phyloP scores from a whole-genome alignment of 805 yeast species.

The Kodamaea restingae region DNA sequence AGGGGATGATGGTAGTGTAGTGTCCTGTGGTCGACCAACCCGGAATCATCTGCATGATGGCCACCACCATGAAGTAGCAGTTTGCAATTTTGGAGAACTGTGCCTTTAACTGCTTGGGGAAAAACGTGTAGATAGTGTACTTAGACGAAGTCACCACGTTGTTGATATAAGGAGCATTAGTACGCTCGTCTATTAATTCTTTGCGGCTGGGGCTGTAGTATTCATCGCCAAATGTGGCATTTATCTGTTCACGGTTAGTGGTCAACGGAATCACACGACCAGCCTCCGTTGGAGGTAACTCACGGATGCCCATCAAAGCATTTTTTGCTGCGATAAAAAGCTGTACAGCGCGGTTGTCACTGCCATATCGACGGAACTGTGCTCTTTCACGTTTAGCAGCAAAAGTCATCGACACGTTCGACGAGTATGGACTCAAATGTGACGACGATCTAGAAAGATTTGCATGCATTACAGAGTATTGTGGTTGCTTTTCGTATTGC shows the following conservation, averaged over 20 bases:
- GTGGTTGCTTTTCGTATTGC: slow-evolving; percentile 5
- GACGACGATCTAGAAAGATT: slow-evolving; percentile 22
- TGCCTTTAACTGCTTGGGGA: slow-evolving; percentile 84
- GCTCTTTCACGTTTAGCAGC: slow-evolving; percentile 15
- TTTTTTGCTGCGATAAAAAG: slow-evolving; percentile 23
- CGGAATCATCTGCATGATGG: slow-evolving; percentile 93
- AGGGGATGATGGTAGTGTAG: slow-evolving; percentile 88
- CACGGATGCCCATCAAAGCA: slow-evolving; percentile 42
- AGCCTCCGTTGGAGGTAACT: slow-evolving; percentile 50
- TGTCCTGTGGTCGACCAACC: slow-evolving; percentile 97
- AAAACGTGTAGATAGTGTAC: slow-evolving; percentile 72
- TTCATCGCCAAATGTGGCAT: slow-evolving; percentile 26
- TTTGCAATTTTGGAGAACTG: slow-evolving; percentile 94
- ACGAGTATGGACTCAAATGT: slow-evolving; percentile 15
- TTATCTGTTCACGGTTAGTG: slow-evolving; percentile 35
- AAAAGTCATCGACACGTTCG: slow-evolving; percentile 18
- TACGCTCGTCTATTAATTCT: slow-evolving; percentile 66
- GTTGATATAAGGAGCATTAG: slow-evolving; percentile 51
- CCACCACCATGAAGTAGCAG: slow-evolving; percentile 81
- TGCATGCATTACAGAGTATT: slow-evolving; percentile 11
- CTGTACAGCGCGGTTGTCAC: slow-evolving; percentile 13
- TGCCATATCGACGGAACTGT: slow-evolving; percentile 12
- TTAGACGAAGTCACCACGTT: slow-evolving; percentile 83
- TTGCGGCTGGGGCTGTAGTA: slow-evolving; percentile 20
- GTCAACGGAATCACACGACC: slow-evolving; percentile 78